Evolutionary conservation across 306 rosid genomes (phyloP).

Genomic region (Prinsepia uniflora): DNA sequence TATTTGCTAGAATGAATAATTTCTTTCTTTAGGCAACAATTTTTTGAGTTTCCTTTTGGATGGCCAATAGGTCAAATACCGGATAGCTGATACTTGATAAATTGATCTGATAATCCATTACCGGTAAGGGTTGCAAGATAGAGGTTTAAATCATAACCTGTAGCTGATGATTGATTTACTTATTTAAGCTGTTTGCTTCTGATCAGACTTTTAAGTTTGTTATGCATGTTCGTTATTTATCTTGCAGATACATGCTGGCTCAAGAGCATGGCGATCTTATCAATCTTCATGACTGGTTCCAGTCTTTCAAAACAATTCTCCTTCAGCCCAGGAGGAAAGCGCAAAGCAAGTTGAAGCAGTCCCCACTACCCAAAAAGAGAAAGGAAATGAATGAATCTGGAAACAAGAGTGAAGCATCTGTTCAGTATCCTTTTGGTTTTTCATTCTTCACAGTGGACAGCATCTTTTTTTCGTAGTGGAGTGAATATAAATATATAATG

Average conservation of each 20-base stretch:
- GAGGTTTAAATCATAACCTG: background rate
- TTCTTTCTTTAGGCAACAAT: background rate
- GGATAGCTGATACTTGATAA: background rate
- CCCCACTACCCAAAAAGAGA: slow-evolving; percentile 58
- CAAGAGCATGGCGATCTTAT: slow-evolving; percentile 97
- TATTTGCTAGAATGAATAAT: background rate
- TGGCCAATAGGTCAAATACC: background rate
- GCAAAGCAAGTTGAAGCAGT: slow-evolving; percentile 53
- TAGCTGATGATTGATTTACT: background rate
- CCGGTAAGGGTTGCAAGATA: background rate
- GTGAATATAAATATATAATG: background rate
- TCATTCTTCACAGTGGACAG: slow-evolving; percentile 5
- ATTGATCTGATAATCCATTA: background rate
- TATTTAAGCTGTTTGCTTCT: background rate
- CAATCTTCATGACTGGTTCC: slow-evolving; percentile 95
- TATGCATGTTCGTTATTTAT: slow-evolving; percentile 14
- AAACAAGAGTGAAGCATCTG: slow-evolving; percentile 59
- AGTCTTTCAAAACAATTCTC: slow-evolving; percentile 64
- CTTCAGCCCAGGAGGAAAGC: slow-evolving; percentile 41
- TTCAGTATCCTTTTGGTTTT: slow-evolving; percentile 78
- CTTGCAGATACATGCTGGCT: slow-evolving; percentile 65
- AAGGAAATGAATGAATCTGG: slow-evolving; percentile 43
- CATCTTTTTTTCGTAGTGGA: background rate
- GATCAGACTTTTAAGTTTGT: background rate
- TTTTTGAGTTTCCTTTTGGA: background rate